Evolutionary conservation across 192 early-diverging fungal genomes (phyloP).

Genomic region (Coemansia javaensis): DNA sequence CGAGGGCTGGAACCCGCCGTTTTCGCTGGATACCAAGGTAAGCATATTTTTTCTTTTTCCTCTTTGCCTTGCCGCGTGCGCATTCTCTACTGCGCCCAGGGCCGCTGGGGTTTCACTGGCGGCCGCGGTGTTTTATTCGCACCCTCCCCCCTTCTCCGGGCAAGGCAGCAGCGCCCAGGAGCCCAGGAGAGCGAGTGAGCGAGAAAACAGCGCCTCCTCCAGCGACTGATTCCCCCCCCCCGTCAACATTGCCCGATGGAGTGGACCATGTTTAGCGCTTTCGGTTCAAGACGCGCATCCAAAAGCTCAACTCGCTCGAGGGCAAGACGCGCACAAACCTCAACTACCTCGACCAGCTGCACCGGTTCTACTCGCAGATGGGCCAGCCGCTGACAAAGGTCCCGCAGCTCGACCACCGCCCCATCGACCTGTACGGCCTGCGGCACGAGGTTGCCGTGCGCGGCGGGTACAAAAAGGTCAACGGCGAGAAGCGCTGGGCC

Average conservation of each 20-base stretch:
- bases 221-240: too few species aligned
- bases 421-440: conserved; percentile 78
- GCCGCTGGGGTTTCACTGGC: not conserved
- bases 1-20: conserved; percentile 74
- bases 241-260: too few species aligned
- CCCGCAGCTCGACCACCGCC: conserved; percentile 79
- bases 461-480: conserved; percentile 73
- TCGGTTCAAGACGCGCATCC: conserved; percentile 81
- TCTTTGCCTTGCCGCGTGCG: too few species aligned
- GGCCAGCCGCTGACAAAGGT: conserved; percentile 71
- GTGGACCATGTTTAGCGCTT: conserved; percentile 62
- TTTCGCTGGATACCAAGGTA: conserved; percentile 73
- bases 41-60: conserved; percentile 38
- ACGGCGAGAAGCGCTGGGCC: conserved; percentile 74
- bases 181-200: too few species aligned
- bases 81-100: conserved; percentile 4
- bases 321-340: conserved; percentile 79
- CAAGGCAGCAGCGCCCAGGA: too few species aligned
- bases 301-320: conserved; percentile 88
- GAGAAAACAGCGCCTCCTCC: too few species aligned
- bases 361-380: conserved; percentile 79
- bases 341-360: conserved; percentile 88
- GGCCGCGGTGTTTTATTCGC: not conserved
- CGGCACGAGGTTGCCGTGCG: conserved; percentile 74
- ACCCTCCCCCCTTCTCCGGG: too few species aligned